Evolutionary conservation across 140 eudicot species (phyloP).

Genomic region (Bidens hawaiensis): DNA sequence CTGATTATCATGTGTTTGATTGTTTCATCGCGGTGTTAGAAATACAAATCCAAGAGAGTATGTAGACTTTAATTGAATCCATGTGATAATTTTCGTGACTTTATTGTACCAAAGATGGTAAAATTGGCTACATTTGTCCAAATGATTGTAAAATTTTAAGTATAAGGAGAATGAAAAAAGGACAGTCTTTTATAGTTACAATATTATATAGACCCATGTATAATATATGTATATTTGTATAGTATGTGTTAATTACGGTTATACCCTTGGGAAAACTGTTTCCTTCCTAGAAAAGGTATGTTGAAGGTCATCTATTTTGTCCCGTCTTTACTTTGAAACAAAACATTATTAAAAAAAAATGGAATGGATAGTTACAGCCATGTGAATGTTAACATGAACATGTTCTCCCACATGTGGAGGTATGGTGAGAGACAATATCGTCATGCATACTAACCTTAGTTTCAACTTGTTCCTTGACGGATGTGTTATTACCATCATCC

Average conservation of each 20-base stretch:
- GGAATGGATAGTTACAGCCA: slow-evolving; percentile 22
- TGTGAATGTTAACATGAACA: slow-evolving; percentile 28
- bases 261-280: too few relatives aligned
- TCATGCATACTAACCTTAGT: slow-evolving; percentile 10
- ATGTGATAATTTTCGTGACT: too few relatives aligned
- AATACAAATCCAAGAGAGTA: background rate
- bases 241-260: background rate
- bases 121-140: background rate
- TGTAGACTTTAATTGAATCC: too few relatives aligned
- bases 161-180: background rate
- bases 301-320: slow-evolving; percentile 21
- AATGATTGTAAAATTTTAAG: background rate
- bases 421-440: slow-evolving; percentile 2
- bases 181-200: background rate
- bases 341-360: background rate
- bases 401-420: slow-evolving; percentile 38
- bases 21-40: background rate
- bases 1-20: background rate
- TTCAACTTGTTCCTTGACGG: background rate
- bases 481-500: background rate
- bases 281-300: background rate
- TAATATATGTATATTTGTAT: background rate
- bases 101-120: too few relatives aligned
- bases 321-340: background rate
- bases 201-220: too few relatives aligned